Percentiles rank a stretch among this genome's conserved stretches.
Evolutionary conservation across 2,329 filamentous ascomycete genomes (phyloP).

Genomic region (Fusarium globosum): DNA sequence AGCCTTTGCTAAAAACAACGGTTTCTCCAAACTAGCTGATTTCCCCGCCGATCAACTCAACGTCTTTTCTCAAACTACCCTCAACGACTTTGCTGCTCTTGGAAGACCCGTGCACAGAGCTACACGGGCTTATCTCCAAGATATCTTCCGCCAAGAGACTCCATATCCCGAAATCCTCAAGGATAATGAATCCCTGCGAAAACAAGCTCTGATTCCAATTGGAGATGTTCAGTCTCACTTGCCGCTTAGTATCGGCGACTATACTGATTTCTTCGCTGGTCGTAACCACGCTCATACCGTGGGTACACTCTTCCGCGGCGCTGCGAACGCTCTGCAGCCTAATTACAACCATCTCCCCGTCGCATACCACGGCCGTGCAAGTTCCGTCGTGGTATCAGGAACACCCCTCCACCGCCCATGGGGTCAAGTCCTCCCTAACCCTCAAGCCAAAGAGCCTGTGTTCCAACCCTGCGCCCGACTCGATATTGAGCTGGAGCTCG

Average conservation of each 20-base stretch:
- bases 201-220: slow-evolving; percentile 46
- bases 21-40: slow-evolving; percentile 50
- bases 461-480: slow-evolving; percentile 69
- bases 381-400: slow-evolving; percentile 79
- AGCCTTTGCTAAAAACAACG: slow-evolving; percentile 61
- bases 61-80: slow-evolving; percentile 46
- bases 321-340: slow-evolving; percentile 78
- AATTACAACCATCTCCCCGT: slow-evolving; percentile 86
- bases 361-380: slow-evolving; percentile 82
- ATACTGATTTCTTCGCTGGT: slow-evolving; percentile 87
- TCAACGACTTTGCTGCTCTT: slow-evolving; percentile 57
- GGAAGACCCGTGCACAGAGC: slow-evolving; percentile 75
- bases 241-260: slow-evolving; percentile 82
- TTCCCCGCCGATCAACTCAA: slow-evolving; percentile 40
- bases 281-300: slow-evolving; percentile 78
- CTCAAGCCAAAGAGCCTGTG: slow-evolving; percentile 61
- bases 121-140: slow-evolving; percentile 74
- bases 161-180: slow-evolving; percentile 49
- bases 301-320: slow-evolving; percentile 77
- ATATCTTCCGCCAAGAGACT: slow-evolving; percentile 67
- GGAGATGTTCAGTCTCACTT: slow-evolving; percentile 71
- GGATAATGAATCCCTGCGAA: slow-evolving; percentile 48
- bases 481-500: slow-evolving; percentile 83
- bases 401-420: slow-evolving; percentile 77
- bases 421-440: slow-evolving; percentile 72